phyloP scores from a whole-genome alignment of 768 basidiomycete species.

The Kwoniella sp. region DNA sequence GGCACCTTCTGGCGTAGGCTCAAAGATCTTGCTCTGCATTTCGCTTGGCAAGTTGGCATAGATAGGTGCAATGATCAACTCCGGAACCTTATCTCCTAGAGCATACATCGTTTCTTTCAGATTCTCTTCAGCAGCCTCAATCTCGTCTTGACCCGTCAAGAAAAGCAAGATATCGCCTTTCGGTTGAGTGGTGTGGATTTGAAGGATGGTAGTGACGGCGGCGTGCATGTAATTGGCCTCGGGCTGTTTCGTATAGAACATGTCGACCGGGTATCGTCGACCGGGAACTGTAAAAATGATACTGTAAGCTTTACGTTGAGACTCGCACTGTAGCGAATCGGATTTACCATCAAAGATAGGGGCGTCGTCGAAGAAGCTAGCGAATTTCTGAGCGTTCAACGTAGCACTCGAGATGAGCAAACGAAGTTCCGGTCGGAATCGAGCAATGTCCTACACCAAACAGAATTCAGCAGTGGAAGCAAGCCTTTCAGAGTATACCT shows the following conservation, averaged over 20 bases:
- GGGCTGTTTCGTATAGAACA: constrained; percentile 98
- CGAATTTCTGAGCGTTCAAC: constrained; percentile 96
- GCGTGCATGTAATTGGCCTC: constrained; percentile 99
- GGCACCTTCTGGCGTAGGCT: constrained; percentile 94
- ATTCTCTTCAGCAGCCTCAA: constrained; percentile 95
- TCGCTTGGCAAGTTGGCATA: constrained; percentile 99
- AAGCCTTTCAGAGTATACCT: background rate
- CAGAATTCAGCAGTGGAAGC: constrained; percentile 14
- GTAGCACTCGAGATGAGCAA: constrained; percentile 90
- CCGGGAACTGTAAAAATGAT: constrained; percentile 72
- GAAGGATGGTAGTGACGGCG: constrained; percentile 96
- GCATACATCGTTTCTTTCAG: constrained; percentile 92
- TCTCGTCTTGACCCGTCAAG: constrained; percentile 98
- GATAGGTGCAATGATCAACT: constrained; percentile 93
- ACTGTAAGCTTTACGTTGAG: background rate
- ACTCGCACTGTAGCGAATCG: constrained; percentile 12
- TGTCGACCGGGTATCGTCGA: constrained; percentile 94
- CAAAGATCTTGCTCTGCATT: constrained; percentile 99
- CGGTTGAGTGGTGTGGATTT: constrained; percentile 97
- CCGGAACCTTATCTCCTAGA: constrained; percentile 91
- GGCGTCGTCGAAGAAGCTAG: constrained; percentile 93
- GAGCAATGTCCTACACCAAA: constrained; percentile 30
- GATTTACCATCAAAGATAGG: constrained; percentile 86
- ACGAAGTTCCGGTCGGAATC: constrained; percentile 79
- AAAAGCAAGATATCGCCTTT: constrained; percentile 98